Conservation (phyloP, 164 flowering plant species). For the Vitis rotundifolia region DNA sequence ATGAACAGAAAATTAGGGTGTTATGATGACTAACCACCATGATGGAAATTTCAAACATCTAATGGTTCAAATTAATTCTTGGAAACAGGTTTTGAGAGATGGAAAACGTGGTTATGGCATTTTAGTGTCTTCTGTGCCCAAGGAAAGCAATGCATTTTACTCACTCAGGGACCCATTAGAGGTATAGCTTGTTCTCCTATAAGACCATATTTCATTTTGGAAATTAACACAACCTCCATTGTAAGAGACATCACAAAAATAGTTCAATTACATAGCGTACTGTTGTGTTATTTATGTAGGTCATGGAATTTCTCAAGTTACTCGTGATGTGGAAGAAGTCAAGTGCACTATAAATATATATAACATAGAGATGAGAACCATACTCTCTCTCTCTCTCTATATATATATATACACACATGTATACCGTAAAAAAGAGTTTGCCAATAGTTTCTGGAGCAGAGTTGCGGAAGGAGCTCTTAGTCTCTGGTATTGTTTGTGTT, state of each 20-base stretch:
- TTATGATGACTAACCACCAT: background rate
- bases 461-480: no score
- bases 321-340: slow-evolving; percentile 57
- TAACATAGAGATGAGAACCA: slow-evolving; percentile 1
- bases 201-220: background rate
- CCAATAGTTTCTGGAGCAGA: no score
- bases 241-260: no score
- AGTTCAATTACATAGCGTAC: background rate
- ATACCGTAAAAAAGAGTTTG: no score
- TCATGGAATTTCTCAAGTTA: slow-evolving; percentile 70
- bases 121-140: slow-evolving; percentile 67
- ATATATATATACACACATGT: no score
- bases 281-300: slow-evolving; percentile 32
- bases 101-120: slow-evolving; percentile 64
- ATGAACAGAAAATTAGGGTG: background rate
- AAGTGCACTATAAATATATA: slow-evolving; percentile 12
- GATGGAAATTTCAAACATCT: background rate
- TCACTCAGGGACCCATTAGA: slow-evolving; percentile 76
- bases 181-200: slow-evolving; percentile 30
- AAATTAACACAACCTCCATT: no score
- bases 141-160: slow-evolving; percentile 69
- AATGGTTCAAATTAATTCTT: background rate
- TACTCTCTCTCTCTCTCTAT: no score
- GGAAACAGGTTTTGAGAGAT: slow-evolving; percentile 52
- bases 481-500: no score